These are phyloP conservation scores for Trichoderma orchidacearum DNA, from an alignment of 495 filamentous ascomycete genomes.

Conservation along the genomic window DNA sequence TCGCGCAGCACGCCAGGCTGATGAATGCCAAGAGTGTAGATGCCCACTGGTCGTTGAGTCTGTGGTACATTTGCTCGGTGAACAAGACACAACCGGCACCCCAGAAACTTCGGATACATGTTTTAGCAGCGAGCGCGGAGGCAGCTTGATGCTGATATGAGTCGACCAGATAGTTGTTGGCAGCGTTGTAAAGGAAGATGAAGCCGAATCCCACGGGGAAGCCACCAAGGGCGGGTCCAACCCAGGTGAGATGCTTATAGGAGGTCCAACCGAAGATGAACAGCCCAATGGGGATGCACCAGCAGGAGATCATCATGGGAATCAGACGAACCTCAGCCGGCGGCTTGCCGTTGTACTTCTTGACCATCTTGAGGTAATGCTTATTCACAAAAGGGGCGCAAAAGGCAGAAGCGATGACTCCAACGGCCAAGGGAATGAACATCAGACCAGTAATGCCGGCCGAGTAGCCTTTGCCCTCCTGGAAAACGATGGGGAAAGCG, in stretches of 20 bases:
- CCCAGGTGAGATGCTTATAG: constrained; percentile 50
- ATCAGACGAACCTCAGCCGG: constrained; percentile 65
- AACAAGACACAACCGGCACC: constrained; percentile 64
- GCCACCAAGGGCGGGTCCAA: constrained; percentile 58
- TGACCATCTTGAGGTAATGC: constrained; percentile 51
- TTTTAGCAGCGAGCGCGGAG: constrained; percentile 73
- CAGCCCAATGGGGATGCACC: constrained; percentile 61
- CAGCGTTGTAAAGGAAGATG: constrained; percentile 74
- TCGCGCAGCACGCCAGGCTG: constrained; percentile 56
- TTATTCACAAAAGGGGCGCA: constrained; percentile 64
- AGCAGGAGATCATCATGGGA: constrained; percentile 77
- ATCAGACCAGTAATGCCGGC: constrained; percentile 62
- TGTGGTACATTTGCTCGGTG: constrained; percentile 66
- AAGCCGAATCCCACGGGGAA: constrained; percentile 74
- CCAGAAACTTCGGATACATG: constrained; percentile 66
- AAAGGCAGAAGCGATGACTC: constrained; percentile 45
- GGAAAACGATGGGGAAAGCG: constrained; percentile 67
- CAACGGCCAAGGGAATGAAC: constrained; percentile 64
- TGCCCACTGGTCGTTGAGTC: constrained; percentile 65
- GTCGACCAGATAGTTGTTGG: constrained; percentile 74
- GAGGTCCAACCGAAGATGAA: constrained; percentile 83
- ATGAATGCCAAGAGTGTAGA: constrained; percentile 56
- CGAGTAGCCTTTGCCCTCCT: constrained; percentile 59
- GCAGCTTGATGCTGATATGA: constrained; percentile 79
- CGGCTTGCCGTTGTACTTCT: constrained; percentile 49